phyloP scores from a whole-genome alignment of 2,329 filamentous ascomycete species.

The Colletotrichum australisinense region DNA sequence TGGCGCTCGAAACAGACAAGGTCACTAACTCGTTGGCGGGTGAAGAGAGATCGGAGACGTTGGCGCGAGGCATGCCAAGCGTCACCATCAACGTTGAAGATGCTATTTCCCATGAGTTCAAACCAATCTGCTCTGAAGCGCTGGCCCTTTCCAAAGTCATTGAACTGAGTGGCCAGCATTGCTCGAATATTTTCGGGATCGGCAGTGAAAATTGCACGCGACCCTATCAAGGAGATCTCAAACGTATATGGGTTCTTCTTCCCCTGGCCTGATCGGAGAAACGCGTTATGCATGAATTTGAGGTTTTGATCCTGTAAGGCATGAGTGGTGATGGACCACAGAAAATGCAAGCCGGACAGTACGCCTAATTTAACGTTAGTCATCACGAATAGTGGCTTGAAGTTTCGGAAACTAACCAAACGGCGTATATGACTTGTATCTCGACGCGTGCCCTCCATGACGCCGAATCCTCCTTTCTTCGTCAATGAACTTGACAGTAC shows the following conservation, averaged over 20 bases:
- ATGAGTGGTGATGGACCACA: not conserved
- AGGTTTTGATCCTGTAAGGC: slow-evolving; percentile 11
- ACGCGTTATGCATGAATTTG: slow-evolving; percentile 11
- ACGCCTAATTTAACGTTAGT: not conserved
- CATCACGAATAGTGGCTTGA: not conserved
- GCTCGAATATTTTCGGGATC: slow-evolving; percentile 62
- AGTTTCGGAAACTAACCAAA: not conserved
- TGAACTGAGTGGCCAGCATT: slow-evolving; percentile 63
- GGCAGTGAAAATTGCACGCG: slow-evolving; percentile 52
- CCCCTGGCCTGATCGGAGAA: not conserved
- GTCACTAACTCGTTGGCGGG: slow-evolving; percentile 57
- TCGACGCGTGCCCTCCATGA: not conserved
- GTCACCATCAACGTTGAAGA: slow-evolving; percentile 64
- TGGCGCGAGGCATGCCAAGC: slow-evolving; percentile 63
- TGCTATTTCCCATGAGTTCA: slow-evolving; percentile 64
- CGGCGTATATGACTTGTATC: not conserved
- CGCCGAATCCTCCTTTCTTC: not conserved
- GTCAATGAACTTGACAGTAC: not conserved
- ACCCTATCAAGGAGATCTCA: slow-evolving; percentile 5
- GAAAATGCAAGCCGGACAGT: not conserved
- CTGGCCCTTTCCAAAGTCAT: slow-evolving; percentile 61
- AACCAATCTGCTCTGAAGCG: slow-evolving; percentile 53
- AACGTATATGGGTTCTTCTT: slow-evolving; percentile 8
- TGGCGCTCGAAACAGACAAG: slow-evolving; percentile 70
- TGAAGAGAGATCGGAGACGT: slow-evolving; percentile 65